phyloP scores from a whole-genome alignment of 2,329 filamentous ascomycete genomes.

The Phoma sp. region DNA sequence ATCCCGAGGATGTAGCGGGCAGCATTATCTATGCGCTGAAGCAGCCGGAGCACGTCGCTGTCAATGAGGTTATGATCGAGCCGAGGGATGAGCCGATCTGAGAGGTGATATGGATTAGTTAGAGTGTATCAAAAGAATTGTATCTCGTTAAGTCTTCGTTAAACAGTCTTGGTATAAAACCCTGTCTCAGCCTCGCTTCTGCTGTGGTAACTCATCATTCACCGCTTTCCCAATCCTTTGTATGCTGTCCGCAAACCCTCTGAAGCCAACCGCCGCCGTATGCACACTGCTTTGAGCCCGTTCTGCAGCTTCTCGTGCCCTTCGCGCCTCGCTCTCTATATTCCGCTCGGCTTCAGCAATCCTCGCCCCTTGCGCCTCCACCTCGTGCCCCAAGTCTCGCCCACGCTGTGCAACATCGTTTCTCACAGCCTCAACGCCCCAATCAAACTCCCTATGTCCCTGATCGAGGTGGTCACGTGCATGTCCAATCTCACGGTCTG shows the following conservation, averaged over 20 bases:
- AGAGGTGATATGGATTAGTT: not conserved
- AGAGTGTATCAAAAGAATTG: not conserved
- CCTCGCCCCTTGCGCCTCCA: slow-evolving; percentile 3
- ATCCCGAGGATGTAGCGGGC: slow-evolving; percentile 74
- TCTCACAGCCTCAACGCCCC: slow-evolving; percentile 10
- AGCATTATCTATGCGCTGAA: slow-evolving; percentile 77
- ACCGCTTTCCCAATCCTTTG: slow-evolving; percentile 19
- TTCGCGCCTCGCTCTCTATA: slow-evolving; percentile 14
- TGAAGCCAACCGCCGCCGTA: slow-evolving; percentile 10
- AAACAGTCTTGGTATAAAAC: not conserved
- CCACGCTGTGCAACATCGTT: slow-evolving; percentile 11
- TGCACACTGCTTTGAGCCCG: slow-evolving; percentile 16
- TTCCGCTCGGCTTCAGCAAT: slow-evolving; percentile 15
- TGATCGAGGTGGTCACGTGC: slow-evolving; percentile 7
- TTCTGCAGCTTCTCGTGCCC: slow-evolving; percentile 8
- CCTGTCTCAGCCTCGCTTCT: slow-evolving; percentile 1
- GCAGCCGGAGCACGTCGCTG: slow-evolving; percentile 77
- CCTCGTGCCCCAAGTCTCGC: slow-evolving; percentile 10
- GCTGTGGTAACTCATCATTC: slow-evolving; percentile 18
- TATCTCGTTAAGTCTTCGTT: not conserved
- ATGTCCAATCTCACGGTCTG: slow-evolving; percentile 17
- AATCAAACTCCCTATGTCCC: slow-evolving; percentile 10
- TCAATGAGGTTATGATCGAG: slow-evolving; percentile 79
- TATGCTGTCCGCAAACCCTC: slow-evolving; percentile 21
- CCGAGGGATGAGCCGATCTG: slow-evolving; percentile 48